Evolutionary conservation across 116 monocot genomes (phyloP).

Genomic region (Phalaenopsis hybrid): DNA sequence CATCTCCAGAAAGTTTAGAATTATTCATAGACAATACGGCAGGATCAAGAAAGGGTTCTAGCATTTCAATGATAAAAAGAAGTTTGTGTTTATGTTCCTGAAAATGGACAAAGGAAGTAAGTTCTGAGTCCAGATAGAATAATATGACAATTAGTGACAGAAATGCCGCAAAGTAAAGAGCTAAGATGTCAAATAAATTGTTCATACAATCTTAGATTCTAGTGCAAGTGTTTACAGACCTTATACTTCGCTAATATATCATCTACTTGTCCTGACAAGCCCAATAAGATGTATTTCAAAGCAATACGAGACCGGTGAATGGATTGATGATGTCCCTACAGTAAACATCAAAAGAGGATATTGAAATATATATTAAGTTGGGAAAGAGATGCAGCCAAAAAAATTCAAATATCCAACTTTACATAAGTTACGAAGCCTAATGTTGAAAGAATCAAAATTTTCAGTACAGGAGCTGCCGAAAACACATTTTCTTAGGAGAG

Average conservation of each 20-base stretch:
- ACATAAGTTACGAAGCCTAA: background rate
- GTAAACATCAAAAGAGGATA: constrained; percentile 10
- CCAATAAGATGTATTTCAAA: constrained; percentile 77
- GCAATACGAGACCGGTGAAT: constrained; percentile 53
- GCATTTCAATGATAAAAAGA: constrained; percentile 92
- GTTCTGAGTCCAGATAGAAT: background rate
- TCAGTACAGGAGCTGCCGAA: background rate
- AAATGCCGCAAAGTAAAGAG: background rate
- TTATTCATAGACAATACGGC: constrained; percentile 38
- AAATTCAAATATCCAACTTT: background rate
- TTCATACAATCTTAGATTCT: background rate
- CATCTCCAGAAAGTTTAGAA: constrained; percentile 59
- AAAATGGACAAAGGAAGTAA: constrained; percentile 3
- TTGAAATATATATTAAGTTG: background rate
- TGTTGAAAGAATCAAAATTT: background rate
- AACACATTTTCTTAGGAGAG: background rate
- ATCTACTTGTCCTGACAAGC: constrained; percentile 90
- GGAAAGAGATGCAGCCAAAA: background rate
- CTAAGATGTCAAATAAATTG: background rate
- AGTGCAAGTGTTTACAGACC: constrained; percentile 28
- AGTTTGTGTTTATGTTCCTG: constrained; percentile 86
- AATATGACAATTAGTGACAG: background rate
- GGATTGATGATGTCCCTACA: constrained; percentile 45
- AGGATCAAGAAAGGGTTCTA: constrained; percentile 87
- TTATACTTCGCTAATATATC: constrained; percentile 81